Base-by-base conservation (phyloP, 768 basidiomycete genomes). In the Auricularia auricula-judae region DNA sequence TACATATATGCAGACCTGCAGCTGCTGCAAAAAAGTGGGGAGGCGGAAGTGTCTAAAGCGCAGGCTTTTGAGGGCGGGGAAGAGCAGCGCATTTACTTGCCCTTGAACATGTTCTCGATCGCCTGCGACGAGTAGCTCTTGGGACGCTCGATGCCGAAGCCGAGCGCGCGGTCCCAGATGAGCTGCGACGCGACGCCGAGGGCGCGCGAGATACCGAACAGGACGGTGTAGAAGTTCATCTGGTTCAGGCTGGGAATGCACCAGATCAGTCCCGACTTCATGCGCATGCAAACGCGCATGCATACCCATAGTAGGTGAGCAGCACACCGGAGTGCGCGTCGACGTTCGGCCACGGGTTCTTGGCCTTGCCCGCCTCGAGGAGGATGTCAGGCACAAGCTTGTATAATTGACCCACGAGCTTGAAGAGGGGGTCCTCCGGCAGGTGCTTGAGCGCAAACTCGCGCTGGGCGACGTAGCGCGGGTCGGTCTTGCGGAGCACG, bases 341-440 rank as follows among this genome's bases (percentile, higher is more conserved):
- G 64, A 98, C 95, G 75, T 98, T 98, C 56, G 95, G 95, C 89
- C 89, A 93, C 1, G 91, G 91, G 80, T 93, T 93, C 83, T 92
- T 93, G 18, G 90, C 91, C 76, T 93, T 93, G 69, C 91, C 91
- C 69, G 91, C 90, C 81, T 92, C 86, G 63, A 96, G 84, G 35
- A 98, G 84, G 72, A 98, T 91, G 70, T 87, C 82, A 33, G 95
- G 95, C 16, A 95, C 95, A 68, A 96, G 78, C 69, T 88, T 81
- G 76, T 91, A 93, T 62, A 94, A 85, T 73, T 93, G 90, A 64
- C 84, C 88, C 47, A 98, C 96, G 69, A 97, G 88, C 80, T 89
- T 93, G 86, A 98, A 97, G 73, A 97, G 74, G 65, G 93, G 88
- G 80, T 97, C 88, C 35, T 89, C 76, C 16, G 91, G 88, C 60